Conservation (phyloP, 2,329 filamentous ascomycete species). For the Ophiostoma pallidulum region DNA sequence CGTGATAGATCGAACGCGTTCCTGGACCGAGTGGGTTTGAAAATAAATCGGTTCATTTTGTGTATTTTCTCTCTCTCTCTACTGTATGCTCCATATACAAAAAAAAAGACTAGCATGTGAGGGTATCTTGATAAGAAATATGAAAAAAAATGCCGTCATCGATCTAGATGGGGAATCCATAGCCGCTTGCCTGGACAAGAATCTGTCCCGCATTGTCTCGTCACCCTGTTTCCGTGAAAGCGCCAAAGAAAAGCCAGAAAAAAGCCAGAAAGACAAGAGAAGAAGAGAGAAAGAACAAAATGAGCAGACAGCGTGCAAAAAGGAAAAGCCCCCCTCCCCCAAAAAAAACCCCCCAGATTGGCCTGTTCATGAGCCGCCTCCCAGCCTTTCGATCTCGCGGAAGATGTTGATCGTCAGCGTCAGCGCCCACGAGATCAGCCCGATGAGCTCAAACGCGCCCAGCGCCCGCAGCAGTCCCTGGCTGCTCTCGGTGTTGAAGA, state of each 20-base stretch:
- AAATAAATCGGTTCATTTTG: too few relatives aligned
- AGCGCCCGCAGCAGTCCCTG: slow-evolving; percentile 15
- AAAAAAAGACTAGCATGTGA: too few relatives aligned
- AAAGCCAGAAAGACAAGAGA: background rate
- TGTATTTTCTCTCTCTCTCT: too few relatives aligned
- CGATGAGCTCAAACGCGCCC: slow-evolving; percentile 19
- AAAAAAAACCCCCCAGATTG: background rate
- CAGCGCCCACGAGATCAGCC: slow-evolving; percentile 19
- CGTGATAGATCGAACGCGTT: too few relatives aligned
- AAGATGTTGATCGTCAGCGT: slow-evolving; percentile 21
- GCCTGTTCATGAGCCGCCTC: slow-evolving; percentile 10
- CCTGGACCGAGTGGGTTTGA: too few relatives aligned
- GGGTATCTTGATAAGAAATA: too few relatives aligned
- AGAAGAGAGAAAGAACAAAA: background rate
- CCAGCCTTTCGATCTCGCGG: slow-evolving; percentile 19
- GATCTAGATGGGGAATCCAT: too few relatives aligned
- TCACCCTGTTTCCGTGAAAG: background rate
- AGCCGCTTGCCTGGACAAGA: too few relatives aligned
- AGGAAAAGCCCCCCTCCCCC: too few relatives aligned
- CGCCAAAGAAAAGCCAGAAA: background rate
- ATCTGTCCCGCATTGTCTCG: too few relatives aligned
- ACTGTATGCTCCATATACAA: too few relatives aligned
- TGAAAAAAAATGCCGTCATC: too few relatives aligned
- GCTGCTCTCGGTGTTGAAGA: slow-evolving; percentile 11
- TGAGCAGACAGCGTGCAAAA: background rate